Evolutionary conservation across 805 yeast species (phyloP).

Genomic region (Phaffomyces thermotolerans): DNA sequence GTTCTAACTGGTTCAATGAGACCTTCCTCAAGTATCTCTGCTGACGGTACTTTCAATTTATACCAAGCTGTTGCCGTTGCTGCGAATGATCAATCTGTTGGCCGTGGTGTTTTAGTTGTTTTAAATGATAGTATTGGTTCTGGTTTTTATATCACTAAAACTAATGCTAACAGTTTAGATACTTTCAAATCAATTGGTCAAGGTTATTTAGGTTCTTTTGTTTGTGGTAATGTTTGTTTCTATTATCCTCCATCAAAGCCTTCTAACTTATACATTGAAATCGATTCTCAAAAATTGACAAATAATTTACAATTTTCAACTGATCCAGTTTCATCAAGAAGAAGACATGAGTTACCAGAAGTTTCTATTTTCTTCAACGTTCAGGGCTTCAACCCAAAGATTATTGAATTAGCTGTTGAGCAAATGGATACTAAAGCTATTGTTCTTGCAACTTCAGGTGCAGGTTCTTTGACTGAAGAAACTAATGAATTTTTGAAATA

Average conservation of each 20-base stretch:
- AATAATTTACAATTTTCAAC: constrained; percentile 17
- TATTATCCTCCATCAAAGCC: constrained; percentile 59
- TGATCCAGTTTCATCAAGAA: constrained; percentile 17
- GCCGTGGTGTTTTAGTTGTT: constrained; percentile 57
- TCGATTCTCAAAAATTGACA: constrained; percentile 23
- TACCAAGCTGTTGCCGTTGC: constrained; percentile 66
- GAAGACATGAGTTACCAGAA: constrained; percentile 29
- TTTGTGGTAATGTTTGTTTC: constrained; percentile 56
- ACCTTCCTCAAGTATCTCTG: constrained; percentile 61
- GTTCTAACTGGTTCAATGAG: constrained; percentile 72
- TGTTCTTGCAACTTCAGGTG: constrained; percentile 65
- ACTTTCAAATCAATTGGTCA: constrained; percentile 63
- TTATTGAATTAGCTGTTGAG: constrained; percentile 41
- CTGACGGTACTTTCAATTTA: constrained; percentile 68
- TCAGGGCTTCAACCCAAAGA: constrained; percentile 47
- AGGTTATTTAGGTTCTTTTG: constrained; percentile 65
- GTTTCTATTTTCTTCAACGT: constrained; percentile 55
- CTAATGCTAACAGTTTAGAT: constrained; percentile 63
- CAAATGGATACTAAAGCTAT: constrained; percentile 44
- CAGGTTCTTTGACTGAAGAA: constrained; percentile 51
- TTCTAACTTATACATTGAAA: constrained; percentile 32
- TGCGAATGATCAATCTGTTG: constrained; percentile 39
- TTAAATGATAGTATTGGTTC: constrained; percentile 63
- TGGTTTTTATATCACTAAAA: constrained; percentile 63
- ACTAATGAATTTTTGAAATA: constrained; percentile 39